Percentiles rank a stretch among this genome's conserved stretches.
phyloP scores from a whole-genome alignment of 2,329 filamentous ascomycete genomes.

The Whalleya microplaca region DNA sequence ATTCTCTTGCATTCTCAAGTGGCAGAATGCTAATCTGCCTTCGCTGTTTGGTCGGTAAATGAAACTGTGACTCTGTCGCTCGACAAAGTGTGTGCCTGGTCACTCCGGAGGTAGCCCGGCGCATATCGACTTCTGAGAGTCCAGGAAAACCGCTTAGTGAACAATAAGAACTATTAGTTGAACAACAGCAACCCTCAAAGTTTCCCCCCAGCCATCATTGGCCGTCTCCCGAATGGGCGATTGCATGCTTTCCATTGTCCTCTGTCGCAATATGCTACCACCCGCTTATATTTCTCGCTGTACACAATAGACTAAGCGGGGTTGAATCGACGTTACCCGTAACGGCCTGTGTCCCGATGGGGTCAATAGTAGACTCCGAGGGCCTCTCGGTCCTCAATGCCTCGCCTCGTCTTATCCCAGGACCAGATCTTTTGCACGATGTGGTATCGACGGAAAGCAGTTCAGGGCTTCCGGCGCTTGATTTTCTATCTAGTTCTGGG shows the following conservation, averaged over 20 bases:
- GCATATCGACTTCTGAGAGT: too few relatives aligned
- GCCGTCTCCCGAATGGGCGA: background rate
- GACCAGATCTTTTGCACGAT: constrained; percentile 46
- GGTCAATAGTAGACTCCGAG: constrained; percentile 7
- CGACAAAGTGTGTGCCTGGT: too few relatives aligned
- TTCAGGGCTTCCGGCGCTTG: constrained; percentile 58
- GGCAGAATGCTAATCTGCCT: too few relatives aligned
- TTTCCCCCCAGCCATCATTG: too few relatives aligned
- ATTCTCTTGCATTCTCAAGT: too few relatives aligned
- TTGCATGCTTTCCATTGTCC: background rate
- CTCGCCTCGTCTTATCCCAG: constrained; percentile 53
- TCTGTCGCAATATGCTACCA: background rate
- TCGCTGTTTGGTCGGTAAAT: too few relatives aligned
- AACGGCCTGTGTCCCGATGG: constrained; percentile 8
- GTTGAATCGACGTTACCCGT: background rate
- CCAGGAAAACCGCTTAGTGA: too few relatives aligned
- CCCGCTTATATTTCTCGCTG: background rate
- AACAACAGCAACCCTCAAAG: too few relatives aligned
- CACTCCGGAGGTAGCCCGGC: too few relatives aligned
- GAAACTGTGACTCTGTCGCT: too few relatives aligned
- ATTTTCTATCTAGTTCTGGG: constrained; percentile 60
- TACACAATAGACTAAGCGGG: background rate
- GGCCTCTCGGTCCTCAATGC: constrained; percentile 62
- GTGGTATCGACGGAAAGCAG: constrained; percentile 55
- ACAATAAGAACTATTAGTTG: too few relatives aligned